Base-by-base conservation (phyloP, 371 early-diverging fungal genomes). In the Batkoa obscura region DNA sequence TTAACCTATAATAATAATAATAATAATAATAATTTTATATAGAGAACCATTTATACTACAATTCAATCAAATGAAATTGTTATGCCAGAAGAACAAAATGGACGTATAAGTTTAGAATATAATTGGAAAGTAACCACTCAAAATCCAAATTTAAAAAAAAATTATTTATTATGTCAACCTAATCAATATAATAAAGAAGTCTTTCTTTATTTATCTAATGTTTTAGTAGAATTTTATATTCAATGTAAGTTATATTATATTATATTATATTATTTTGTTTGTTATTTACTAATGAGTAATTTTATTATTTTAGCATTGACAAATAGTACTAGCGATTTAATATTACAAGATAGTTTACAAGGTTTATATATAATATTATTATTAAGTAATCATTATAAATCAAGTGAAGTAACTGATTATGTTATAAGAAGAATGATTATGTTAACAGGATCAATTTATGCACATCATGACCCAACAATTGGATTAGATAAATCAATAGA, bases 91-190 rank as follows among this genome's bases (percentile, higher is more conserved):
- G 92, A 91, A 59, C 89, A 89, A 57, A 88, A 90, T 57, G 94
- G 94, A 1, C 84, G 81, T 9, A 73, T 89, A n/a, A 90, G 93
- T 13, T 93, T 94, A 65, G 86, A 86, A 54, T 91, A 89, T 63
- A 83, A 85, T 0, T 96, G 95, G 95, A 88, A 81, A 60, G 90
- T 90, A 56, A 64, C 90, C n/a, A 65, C 86, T 54, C 71, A 66
- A 1, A 69, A 76, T 43, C 67, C 83, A 0, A 67, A 13, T 4
- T 55, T 42, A 10, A 3, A 4, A 31, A 43, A 43, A 2, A 2
- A 9, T 43, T 55, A 55, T 30, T 2, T 10, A 3, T 10, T n/a
- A 23, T 42, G 41, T n/a, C 3, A 30, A n/a, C 3, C 43, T 55
- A 17, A 15, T 3, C 55, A 55, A 33, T 55, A 42, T 38, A 43